phyloP scores from a whole-genome alignment of 1,284 basidiomycete genomes.

The Irpex rosettiformis region DNA sequence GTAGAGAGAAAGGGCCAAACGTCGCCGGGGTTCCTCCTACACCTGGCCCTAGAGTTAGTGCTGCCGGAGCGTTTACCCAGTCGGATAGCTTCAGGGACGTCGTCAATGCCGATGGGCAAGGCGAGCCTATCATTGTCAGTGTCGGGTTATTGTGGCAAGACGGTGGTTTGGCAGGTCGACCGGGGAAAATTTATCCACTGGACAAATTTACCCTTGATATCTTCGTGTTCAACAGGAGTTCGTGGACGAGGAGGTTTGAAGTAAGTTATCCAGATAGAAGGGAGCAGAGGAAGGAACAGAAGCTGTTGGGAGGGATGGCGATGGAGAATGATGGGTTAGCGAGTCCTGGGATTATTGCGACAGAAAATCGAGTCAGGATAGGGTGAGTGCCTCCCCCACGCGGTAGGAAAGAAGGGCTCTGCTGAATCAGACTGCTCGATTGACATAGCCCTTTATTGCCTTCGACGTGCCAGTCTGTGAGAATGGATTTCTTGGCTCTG shows the following conservation, averaged over 20 bases:
- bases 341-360: conserved; percentile 63
- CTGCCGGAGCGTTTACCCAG: conserved; percentile 26
- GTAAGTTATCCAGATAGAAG: conserved; percentile 62
- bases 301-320: conserved; percentile 4
- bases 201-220: conserved; percentile 82
- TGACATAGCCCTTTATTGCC: conserved; percentile 67
- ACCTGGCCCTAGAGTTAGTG: conserved; percentile 47
- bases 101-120: conserved; percentile 29
- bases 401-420: too few species aligned
- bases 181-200: conserved; percentile 57
- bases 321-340: conserved; percentile 10
- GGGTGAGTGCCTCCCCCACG: conserved; percentile 50
- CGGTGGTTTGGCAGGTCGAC: conserved; percentile 24
- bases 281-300: conserved; percentile 39
- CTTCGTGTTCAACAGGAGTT: conserved; percentile 85
- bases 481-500: conserved; percentile 82
- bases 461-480: conserved; percentile 80
- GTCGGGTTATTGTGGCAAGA: conserved; percentile 53
- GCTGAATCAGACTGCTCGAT: too few species aligned
- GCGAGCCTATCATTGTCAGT: conserved; percentile 68
- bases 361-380: conserved; percentile 80
- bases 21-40: conserved; percentile 44
- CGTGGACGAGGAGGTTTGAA: conserved; percentile 75
- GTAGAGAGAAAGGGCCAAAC: conserved; percentile 45
- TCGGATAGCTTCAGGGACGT: conserved; percentile 6